These are phyloP conservation scores for Waltiozyma sp. DNA, from an alignment of 1,139 yeast species.

Conservation along the genomic window DNA sequence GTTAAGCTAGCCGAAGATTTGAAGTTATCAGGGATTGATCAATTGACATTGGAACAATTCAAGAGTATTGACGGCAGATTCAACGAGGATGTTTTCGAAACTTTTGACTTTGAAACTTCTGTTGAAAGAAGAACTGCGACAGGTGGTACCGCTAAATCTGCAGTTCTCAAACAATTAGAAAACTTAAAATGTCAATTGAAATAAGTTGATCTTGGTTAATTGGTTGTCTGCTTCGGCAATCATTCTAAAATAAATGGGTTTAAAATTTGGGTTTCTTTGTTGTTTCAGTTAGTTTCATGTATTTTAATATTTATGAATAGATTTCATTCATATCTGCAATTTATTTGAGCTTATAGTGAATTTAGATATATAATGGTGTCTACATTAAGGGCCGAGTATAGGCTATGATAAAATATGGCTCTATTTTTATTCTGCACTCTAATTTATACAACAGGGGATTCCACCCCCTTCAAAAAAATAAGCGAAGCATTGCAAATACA, in stretches of 20 bases:
- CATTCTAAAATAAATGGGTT: neutral
- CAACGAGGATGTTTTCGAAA: conserved; percentile 65
- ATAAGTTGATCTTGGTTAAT: conserved; percentile 1
- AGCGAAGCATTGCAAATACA: no score
- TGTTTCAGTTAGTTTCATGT: neutral
- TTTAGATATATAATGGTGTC: no score
- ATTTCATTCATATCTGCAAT: neutral
- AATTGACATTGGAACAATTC: conserved; percentile 68
- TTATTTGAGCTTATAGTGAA: no score
- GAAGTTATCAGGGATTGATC: conserved; percentile 68
- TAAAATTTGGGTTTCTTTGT: neutral
- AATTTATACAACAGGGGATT: no score
- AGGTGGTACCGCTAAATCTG: conserved; percentile 93
- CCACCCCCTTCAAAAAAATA: no score
- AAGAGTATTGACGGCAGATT: conserved; percentile 72
- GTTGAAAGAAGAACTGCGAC: conserved; percentile 95
- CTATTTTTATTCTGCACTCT: no score
- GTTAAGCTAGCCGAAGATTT: conserved; percentile 81
- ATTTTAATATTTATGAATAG: neutral
- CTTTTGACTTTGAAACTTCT: conserved; percentile 83
- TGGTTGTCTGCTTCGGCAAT: neutral
- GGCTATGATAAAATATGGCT: no score
- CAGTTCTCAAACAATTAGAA: conserved; percentile 68
- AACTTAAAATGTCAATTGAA: conserved; percentile 27
- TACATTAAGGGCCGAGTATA: no score